Conservation (phyloP, 371 early-diverging fungal genomes). For the Rhizopus stolonifer region DNA sequence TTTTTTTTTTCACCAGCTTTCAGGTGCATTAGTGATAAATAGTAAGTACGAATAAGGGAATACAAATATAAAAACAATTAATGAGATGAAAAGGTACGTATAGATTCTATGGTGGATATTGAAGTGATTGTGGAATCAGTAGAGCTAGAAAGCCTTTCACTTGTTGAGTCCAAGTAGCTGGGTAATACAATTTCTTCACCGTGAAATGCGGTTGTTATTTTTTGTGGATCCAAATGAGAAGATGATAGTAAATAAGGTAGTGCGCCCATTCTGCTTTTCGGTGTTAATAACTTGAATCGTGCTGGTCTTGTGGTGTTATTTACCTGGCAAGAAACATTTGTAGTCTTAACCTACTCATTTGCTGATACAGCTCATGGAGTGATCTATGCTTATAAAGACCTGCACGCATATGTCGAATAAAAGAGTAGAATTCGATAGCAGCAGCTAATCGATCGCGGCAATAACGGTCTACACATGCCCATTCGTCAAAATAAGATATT, state of each 20-base stretch:
- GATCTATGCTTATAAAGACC: slow-evolving; percentile 70
- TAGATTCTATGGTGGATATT: slow-evolving; percentile 15
- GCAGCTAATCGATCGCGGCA: slow-evolving; percentile 79
- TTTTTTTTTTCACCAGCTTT: too few species aligned
- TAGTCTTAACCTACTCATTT: slow-evolving; percentile 63
- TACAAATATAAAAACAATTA: too few species aligned
- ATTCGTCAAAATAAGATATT: slow-evolving; percentile 68
- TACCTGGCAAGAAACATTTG: slow-evolving; percentile 61
- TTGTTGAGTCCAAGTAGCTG: slow-evolving; percentile 5
- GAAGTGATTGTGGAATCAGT: slow-evolving; percentile 29
- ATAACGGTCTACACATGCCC: slow-evolving; percentile 73
- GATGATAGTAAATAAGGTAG: slow-evolving; percentile 25
- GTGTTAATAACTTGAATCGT: too few species aligned
- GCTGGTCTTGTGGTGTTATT: not conserved
- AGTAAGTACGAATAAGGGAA: too few species aligned
- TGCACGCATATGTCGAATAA: slow-evolving; percentile 70
- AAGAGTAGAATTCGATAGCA: slow-evolving; percentile 77
- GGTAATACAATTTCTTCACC: slow-evolving; percentile 17
- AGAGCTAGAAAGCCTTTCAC: slow-evolving; percentile 24
- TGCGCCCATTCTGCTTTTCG: slow-evolving; percentile 42
- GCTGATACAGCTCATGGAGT: slow-evolving; percentile 64
- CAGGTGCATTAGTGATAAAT: too few species aligned
- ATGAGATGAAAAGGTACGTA: too few species aligned
- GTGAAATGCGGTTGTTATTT: slow-evolving; percentile 24
- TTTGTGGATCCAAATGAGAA: slow-evolving; percentile 24